A percentile compares a stretch with the other conserved stretches of the same genome.
These are phyloP conservation scores for Cystobasidium tubakii DNA, from an alignment of 768 basidiomycete genomes.

Conservation along the genomic window DNA sequence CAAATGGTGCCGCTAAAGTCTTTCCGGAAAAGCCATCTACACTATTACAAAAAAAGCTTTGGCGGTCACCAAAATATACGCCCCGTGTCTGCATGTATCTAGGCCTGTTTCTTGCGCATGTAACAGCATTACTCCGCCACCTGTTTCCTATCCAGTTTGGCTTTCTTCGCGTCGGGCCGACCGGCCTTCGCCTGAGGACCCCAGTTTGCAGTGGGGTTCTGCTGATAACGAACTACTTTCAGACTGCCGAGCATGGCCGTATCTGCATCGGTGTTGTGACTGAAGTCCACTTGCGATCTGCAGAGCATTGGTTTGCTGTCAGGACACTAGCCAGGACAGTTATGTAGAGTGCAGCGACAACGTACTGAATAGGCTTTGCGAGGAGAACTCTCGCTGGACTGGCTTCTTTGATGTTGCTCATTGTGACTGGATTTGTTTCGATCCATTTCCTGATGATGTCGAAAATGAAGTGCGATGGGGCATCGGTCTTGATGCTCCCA, in stretches of 20 bases:
- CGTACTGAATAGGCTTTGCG: conserved; percentile 42
- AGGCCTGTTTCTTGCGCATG: too few species aligned
- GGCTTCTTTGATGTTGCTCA: conserved; percentile 69
- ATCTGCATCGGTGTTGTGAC: conserved; percentile 61
- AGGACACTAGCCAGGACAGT: not conserved
- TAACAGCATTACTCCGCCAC: not conserved
- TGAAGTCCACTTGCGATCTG: conserved; percentile 60
- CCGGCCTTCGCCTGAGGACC: conserved; percentile 60
- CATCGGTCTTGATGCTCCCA: conserved; percentile 87
- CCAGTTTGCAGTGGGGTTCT: conserved; percentile 87
- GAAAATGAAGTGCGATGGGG: conserved; percentile 63
- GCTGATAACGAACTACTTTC: conserved; percentile 80
- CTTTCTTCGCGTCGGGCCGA: not conserved
- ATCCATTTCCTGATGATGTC: conserved; percentile 83
- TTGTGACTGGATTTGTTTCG: conserved; percentile 64
- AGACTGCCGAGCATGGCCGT: conserved; percentile 59
- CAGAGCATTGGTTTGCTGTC: not conserved
- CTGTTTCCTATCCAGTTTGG: not conserved
- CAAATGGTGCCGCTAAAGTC: too few species aligned
- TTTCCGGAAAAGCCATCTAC: too few species aligned
- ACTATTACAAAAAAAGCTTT: too few species aligned
- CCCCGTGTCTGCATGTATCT: too few species aligned
- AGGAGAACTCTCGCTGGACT: conserved; percentile 67
- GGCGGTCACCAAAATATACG: too few species aligned
- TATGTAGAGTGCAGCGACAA: too few species aligned